These are phyloP conservation scores for Wickerhamomyces rabaulensis DNA, from an alignment of 805 yeast species.

Conservation along the genomic window DNA sequence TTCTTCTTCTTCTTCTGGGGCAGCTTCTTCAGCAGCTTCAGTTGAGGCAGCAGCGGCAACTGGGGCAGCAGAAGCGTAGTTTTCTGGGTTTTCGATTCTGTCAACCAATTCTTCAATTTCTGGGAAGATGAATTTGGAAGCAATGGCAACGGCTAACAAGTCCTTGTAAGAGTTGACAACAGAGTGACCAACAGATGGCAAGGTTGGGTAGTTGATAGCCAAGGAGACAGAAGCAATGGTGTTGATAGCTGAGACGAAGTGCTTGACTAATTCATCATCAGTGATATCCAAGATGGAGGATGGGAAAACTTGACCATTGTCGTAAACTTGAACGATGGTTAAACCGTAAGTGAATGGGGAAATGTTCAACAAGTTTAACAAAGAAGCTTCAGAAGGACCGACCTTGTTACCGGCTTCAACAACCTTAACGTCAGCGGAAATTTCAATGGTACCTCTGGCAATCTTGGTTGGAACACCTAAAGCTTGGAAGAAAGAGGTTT, in stretches of 20 bases:
- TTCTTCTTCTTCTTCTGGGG: constrained; percentile 69
- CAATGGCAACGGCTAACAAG: constrained; percentile 95
- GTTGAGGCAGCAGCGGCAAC: constrained; percentile 82
- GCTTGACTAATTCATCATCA: constrained; percentile 89
- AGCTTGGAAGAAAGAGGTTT: constrained; percentile 99
- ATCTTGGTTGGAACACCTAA: constrained; percentile 99
- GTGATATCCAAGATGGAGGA: constrained; percentile 95
- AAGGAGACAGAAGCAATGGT: constrained; percentile 94
- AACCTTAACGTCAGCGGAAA: constrained; percentile 94
- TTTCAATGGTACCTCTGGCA: constrained; percentile 99
- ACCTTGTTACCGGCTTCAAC: constrained; percentile 82
- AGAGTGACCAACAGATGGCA: constrained; percentile 98
- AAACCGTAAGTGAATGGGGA: constrained; percentile 99
- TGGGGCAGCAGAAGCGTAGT: constrained; percentile 99
- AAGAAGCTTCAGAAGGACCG: constrained; percentile 98
- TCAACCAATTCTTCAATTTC: constrained; percentile 99
- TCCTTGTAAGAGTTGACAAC: constrained; percentile 99
- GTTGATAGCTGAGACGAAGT: constrained; percentile 89
- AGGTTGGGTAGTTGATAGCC: constrained; percentile 98
- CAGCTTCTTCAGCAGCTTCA: constrained; percentile 67
- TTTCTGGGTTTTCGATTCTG: constrained; percentile 99
- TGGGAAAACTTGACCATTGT: constrained; percentile 98
- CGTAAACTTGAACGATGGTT: constrained; percentile 94
- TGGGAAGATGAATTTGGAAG: constrained; percentile 98
- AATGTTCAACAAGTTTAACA: constrained; percentile 98